These are phyloP conservation scores for Cynanchum wilfordii DNA, from an alignment of 257 asterid genomes.

Conservation along the genomic window DNA sequence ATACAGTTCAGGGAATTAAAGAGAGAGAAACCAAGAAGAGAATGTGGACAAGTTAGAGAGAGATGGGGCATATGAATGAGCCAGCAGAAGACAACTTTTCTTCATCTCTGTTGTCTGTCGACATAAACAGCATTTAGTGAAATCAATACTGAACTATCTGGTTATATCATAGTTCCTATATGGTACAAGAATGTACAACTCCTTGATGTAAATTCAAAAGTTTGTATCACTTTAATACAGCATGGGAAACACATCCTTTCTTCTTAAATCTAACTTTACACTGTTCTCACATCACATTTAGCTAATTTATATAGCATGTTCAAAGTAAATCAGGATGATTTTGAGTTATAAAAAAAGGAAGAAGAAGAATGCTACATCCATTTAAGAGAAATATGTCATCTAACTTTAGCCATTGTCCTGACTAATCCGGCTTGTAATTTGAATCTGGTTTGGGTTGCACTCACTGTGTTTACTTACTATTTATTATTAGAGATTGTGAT, in stretches of 20 bases:
- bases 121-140: not conserved
- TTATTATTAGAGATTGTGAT: too few species aligned
- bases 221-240: not conserved
- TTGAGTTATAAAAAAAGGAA: too few species aligned
- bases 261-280: not conserved
- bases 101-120: constrained; percentile 15
- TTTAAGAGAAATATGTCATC: too few species aligned
- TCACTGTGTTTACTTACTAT: too few species aligned
- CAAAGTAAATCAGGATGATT: not conserved
- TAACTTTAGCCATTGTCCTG: too few species aligned
- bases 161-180: not conserved
- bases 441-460: too few species aligned
- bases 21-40: constrained; percentile 85
- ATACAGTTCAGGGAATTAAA: constrained; percentile 54
- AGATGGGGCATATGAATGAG: not conserved
- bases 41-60: constrained; percentile 63
- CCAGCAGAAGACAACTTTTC: constrained; percentile 19
- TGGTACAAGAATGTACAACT: too few species aligned
- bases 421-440: too few species aligned
- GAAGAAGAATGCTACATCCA: too few species aligned
- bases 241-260: not conserved
- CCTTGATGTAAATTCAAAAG: not conserved
- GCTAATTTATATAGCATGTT: too few species aligned
- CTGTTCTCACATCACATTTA: not conserved
- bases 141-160: not conserved